Conservation (phyloP, 768 basidiomycete genomes). For the Trametopsis cervina region DNA sequence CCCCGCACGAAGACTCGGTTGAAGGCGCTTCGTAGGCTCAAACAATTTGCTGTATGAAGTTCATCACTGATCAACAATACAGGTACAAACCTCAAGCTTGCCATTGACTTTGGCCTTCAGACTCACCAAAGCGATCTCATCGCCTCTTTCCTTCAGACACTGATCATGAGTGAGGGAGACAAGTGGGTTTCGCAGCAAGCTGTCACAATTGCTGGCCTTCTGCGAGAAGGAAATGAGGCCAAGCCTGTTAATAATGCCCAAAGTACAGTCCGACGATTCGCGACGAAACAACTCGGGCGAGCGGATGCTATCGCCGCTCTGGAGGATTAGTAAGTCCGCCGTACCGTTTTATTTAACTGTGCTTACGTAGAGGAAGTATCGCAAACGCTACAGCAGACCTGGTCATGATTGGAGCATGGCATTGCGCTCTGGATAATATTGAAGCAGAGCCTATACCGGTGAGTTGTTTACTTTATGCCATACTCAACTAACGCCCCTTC, state of each 20-base stretch:
- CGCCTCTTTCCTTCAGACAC: slow-evolving; percentile 88
- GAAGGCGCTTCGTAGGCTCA: slow-evolving; percentile 68
- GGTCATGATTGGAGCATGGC: slow-evolving; percentile 79
- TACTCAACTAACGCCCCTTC: background rate
- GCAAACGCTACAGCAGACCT: slow-evolving; percentile 88
- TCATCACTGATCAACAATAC: background rate
- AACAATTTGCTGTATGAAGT: background rate
- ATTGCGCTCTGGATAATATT: slow-evolving; percentile 49
- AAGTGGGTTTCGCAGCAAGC: slow-evolving; percentile 77
- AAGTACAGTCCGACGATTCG: slow-evolving; percentile 74
- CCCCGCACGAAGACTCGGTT: slow-evolving; percentile 63
- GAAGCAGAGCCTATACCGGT: slow-evolving; percentile 70
- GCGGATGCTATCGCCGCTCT: slow-evolving; percentile 72
- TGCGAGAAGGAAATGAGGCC: slow-evolving; percentile 59
- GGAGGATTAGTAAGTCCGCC: slow-evolving; percentile 78
- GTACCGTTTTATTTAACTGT: background rate
- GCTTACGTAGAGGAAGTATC: slow-evolving; percentile 39
- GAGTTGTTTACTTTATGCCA: slow-evolving; percentile 17
- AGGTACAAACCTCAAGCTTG: slow-evolving; percentile 85
- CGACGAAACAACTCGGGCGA: slow-evolving; percentile 78
- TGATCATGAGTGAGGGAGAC: slow-evolving; percentile 96
- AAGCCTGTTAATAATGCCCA: slow-evolving; percentile 74
- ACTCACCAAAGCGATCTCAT: slow-evolving; percentile 78
- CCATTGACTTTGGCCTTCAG: slow-evolving; percentile 83
- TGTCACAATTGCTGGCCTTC: slow-evolving; percentile 58